Base-by-base conservation (phyloP, 257 asterid genomes). In the Ilex asprella region DNA sequence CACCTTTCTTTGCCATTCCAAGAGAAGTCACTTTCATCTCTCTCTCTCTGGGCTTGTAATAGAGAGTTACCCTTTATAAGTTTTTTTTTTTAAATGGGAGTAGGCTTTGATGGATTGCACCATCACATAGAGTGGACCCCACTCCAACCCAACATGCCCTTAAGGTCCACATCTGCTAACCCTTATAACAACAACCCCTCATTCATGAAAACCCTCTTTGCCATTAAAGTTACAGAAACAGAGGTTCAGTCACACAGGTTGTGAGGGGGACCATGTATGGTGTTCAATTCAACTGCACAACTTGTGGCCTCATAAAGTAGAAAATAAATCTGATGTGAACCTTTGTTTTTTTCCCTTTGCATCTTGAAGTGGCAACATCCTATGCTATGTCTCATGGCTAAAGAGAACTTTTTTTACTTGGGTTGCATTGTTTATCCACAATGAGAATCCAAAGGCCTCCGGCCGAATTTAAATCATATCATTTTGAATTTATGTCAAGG, bases 211-310 rank as follows among this genome's bases (percentile, higher is more conserved):
- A 66, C 68, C 63, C 55, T 58, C 67, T 68, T 76, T 71, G 70
- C 84, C 81, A 78, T 56, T 67, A 74, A 80, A 63, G 79, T 76
- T 77, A 61, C 39, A 55, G 51, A 68, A 75, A 58, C 51, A 49
- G 61, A 62, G 63, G 66, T 12, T 44, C 13, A 12, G 27, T 21
- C 41, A 35, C 41, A 35, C 7, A 46, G 55, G 61, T 39, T 53
- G 39, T 16, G 70, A 52, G 61, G 83, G 87, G 87, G 80, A 79
- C 91, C 86, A 70, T 61, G 11, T 56, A 12, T 62, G 35, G 58
- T 51, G 39, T 69, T 56, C 27, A 21, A 21, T 21, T 21, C 27
- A 21, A 21, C 27, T 21, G 27, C 27, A 21, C 27, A 0, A 21
- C 27, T 21, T 21, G 27, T 21, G 27, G 27, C 27, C 27, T 21